These are phyloP conservation scores for Barbatosphaeria neglecta DNA, from an alignment of 495 filamentous ascomycete species.

Conservation along the genomic window DNA sequence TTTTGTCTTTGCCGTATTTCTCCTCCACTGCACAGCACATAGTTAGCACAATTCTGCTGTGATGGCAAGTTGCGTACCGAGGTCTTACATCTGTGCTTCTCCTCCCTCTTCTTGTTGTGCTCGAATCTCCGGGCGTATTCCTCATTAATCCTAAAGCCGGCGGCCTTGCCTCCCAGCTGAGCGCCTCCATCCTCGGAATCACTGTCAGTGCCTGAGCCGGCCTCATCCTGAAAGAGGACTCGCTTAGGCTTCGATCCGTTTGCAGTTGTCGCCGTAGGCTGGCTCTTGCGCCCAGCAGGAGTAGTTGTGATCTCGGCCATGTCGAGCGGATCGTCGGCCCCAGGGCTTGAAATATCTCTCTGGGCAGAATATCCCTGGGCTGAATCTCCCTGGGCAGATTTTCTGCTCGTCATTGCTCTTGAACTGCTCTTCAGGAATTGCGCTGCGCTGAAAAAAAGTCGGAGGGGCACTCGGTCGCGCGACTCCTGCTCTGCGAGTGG, in stretches of 20 bases:
- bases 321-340: background rate
- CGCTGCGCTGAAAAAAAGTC: background rate
- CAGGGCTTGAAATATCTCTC: background rate
- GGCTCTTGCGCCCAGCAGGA: background rate
- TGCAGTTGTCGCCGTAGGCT: background rate
- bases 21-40: conserved; percentile 55
- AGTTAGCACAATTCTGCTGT: background rate
- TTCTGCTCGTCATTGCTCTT: background rate
- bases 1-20: conserved; percentile 57
- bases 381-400: background rate
- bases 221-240: conserved; percentile 18
- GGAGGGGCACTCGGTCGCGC: background rate
- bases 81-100: conserved; percentile 62
- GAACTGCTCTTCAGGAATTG: background rate
- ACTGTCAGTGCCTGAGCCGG: conserved; percentile 30
- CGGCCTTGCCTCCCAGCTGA: conserved; percentile 36
- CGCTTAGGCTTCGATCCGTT: conserved; percentile 10
- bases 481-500: background rate
- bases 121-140: conserved; percentile 86
- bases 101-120: conserved; percentile 92
- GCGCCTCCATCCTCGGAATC: conserved; percentile 47
- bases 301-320: background rate
- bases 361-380: background rate
- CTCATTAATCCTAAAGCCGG: conserved; percentile 71
- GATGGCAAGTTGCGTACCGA: conserved; percentile 5